phyloP scores from a whole-genome alignment of 2,329 filamentous ascomycete species.

The Pestalotiopsis sp. region DNA sequence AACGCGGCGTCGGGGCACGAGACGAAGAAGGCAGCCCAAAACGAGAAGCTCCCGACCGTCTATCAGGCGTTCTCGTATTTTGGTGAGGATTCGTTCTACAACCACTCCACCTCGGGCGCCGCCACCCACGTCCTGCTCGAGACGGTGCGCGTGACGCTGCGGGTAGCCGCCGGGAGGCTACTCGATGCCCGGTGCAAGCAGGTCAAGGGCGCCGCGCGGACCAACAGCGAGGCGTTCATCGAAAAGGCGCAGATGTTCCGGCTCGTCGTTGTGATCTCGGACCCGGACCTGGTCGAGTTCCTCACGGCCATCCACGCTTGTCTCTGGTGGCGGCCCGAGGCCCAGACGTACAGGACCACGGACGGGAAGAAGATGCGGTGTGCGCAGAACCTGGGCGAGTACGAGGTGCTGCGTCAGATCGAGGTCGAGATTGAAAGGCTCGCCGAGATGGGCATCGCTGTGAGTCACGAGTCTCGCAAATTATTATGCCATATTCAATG shows the following conservation, averaged over 20 bases:
- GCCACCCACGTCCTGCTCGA: not conserved
- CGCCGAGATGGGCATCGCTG: not conserved
- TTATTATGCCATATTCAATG: not conserved
- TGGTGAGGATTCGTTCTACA: not conserved
- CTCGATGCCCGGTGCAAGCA: not conserved
- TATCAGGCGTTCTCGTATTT: not conserved
- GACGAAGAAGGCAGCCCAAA: not conserved
- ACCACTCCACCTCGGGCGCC: not conserved
- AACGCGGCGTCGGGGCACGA: too few species aligned
- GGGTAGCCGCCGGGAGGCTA: not conserved
- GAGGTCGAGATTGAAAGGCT: conserved; percentile 2
- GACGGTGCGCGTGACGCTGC: not conserved
- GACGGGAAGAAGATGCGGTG: not conserved
- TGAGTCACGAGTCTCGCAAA: not conserved
- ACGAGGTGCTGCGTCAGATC: not conserved
- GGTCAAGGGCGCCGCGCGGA: not conserved
- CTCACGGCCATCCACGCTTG: not conserved
- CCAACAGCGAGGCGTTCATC: conserved; percentile 3
- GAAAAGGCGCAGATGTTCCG: not conserved
- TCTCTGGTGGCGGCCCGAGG: not conserved
- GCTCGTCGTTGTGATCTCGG: not conserved
- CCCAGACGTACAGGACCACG: not conserved
- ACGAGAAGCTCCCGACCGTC: not conserved
- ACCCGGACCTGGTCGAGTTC: not conserved
- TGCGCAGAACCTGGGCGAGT: not conserved